phyloP scores from a whole-genome alignment of 768 basidiomycete species.

The Russula virescens region DNA sequence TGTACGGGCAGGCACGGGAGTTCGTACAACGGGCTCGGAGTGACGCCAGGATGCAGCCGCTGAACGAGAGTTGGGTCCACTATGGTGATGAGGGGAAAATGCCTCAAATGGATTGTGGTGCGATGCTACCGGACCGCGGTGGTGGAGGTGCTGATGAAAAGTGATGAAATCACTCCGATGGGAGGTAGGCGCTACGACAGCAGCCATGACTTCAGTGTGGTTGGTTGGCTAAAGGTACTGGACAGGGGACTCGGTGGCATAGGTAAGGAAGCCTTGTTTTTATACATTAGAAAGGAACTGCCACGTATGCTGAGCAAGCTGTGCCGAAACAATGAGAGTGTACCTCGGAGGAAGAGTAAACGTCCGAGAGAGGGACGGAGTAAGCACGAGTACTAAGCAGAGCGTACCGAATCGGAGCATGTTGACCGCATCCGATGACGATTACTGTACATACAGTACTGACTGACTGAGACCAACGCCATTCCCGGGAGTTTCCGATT shows the following conservation, averaged over 20 bases:
- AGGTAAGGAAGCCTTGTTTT: background rate
- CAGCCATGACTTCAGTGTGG: constrained; percentile 11
- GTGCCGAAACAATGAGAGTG: too few species aligned
- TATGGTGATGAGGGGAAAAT: constrained; percentile 10
- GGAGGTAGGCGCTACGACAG: background rate
- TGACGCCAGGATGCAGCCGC: constrained; percentile 16
- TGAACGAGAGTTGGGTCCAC: background rate
- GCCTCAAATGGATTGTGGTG: constrained; percentile 13
- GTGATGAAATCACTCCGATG: background rate
- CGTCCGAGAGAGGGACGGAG: background rate
- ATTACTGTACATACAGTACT: too few species aligned
- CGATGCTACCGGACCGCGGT: background rate
- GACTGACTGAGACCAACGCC: too few species aligned
- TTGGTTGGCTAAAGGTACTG: background rate
- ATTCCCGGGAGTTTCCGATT: background rate
- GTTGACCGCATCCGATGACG: too few species aligned
- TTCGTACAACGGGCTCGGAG: background rate
- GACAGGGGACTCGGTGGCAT: background rate
- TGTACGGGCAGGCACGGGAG: background rate
- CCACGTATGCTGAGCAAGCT: background rate
- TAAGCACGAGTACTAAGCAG: background rate
- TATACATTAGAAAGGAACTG: background rate
- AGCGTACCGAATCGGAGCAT: too few species aligned
- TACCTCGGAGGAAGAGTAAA: background rate
- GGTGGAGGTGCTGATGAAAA: background rate